phyloP scores from a whole-genome alignment of 1,284 basidiomycete genomes.

The Erythrobasidium hasegawianum region DNA sequence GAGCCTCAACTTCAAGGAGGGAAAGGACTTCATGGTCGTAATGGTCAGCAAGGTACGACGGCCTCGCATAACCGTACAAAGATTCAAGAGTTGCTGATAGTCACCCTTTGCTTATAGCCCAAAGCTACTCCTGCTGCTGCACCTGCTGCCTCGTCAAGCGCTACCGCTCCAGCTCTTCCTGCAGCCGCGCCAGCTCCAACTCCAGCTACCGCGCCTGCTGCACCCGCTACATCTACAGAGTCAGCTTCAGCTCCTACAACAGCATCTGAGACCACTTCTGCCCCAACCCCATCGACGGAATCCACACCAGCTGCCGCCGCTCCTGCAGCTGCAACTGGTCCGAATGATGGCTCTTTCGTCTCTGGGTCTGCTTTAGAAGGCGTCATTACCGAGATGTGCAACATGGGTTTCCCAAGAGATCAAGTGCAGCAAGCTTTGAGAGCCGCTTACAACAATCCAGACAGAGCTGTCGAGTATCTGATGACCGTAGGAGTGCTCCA shows the following conservation, averaged over 20 bases:
- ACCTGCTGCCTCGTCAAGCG: conserved; percentile 49
- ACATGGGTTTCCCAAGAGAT: conserved; percentile 92
- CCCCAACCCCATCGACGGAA: conserved; percentile 45
- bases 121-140: conserved; percentile 57
- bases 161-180: conserved; percentile 44
- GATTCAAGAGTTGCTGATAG: not conserved
- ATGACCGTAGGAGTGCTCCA: conserved; percentile 68
- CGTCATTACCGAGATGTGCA: conserved; percentile 74
- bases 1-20: conserved; percentile 86
- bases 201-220: conserved; percentile 43
- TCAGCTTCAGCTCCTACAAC: conserved; percentile 3
- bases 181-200: conserved; percentile 43
- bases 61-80: not conserved
- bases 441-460: conserved; percentile 96
- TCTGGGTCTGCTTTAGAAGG: conserved; percentile 68
- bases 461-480: conserved; percentile 94
- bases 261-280: conserved; percentile 1
- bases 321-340: conserved; percentile 40
- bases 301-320: conserved; percentile 45
- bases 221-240: not conserved
- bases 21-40: conserved; percentile 93
- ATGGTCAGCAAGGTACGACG: conserved; percentile 88
- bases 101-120: conserved; percentile 52
- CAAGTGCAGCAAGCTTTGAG: conserved; percentile 81
- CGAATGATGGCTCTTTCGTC: conserved; percentile 50